Evolutionary conservation across 257 asterid genomes (phyloP).

Genomic region (Solanum tarapatanum): DNA sequence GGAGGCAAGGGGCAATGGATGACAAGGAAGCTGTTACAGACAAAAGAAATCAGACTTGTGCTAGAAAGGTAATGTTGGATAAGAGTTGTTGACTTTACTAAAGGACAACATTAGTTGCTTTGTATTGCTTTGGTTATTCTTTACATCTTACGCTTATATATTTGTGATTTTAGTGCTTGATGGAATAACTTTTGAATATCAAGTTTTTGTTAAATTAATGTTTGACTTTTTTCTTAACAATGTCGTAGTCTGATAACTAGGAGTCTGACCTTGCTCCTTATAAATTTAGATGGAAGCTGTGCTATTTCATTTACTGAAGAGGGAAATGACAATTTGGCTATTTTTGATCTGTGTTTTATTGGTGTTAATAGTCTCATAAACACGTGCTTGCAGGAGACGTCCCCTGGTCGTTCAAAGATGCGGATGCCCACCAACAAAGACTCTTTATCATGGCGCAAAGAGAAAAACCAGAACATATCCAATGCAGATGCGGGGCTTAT

Average conservation of each 20-base stretch:
- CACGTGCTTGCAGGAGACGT: conserved; percentile 21
- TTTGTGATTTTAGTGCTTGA: background rate
- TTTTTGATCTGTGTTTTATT: background rate
- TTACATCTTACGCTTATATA: background rate
- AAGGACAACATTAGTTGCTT: background rate
- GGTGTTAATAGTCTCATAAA: conserved; percentile 3
- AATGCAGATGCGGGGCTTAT: conserved; percentile 51
- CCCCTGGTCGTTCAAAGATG: conserved; percentile 47
- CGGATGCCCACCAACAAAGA: conserved; percentile 72
- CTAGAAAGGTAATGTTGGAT: conserved; percentile 32
- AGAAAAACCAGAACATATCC: conserved; percentile 32
- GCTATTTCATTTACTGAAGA: background rate
- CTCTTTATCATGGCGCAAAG: conserved; percentile 80
- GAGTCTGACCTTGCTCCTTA: background rate
- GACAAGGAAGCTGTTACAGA: conserved; percentile 28
- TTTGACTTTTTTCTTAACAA: background rate
- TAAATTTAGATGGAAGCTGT: background rate
- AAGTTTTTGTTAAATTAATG: background rate
- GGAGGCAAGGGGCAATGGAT: conserved; percentile 45
- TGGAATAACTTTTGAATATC: background rate
- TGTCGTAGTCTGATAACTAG: background rate
- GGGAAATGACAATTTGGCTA: background rate
- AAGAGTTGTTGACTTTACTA: background rate
- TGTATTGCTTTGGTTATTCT: background rate
- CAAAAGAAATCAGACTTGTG: conserved; percentile 18